Evolutionary conservation across 768 basidiomycete genomes (phyloP), one percentile per base, ranked within the genome.

Genomic region (Rhodocollybia butyracea): DNA sequence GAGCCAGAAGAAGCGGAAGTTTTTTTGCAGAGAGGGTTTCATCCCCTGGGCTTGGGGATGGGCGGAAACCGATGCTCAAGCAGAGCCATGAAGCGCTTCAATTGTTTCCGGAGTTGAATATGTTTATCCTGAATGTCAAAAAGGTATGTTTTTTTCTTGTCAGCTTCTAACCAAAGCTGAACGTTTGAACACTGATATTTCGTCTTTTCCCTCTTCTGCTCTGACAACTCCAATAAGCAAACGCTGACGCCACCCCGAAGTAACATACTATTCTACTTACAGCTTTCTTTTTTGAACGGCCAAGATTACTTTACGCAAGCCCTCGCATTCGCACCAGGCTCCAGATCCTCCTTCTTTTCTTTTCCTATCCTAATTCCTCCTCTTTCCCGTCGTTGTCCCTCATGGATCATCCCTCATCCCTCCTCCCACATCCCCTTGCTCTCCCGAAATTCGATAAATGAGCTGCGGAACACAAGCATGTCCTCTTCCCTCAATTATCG

Each of bases 201-300:
- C n/a, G n/a, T n/a, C n/a, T n/a, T n/a, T n/a, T n/a, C n/a, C n/a
- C 26, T 34, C 21, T 60, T 31, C 34, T 39, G 12, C 19, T n/a
- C 17, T 32, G 30, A 3, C 55, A 89, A 88, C 91, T 94, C 64
- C 88, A 93, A 63, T 65, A 79, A 36, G 93, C 91, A 6, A 96
- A 92, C 64, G 78, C 86, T 6, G 93, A 96, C 68, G 94, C 94
- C 2, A 89, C 88, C 57, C 80, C 96, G 48, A 96, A 96, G 77
- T 96, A 97, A 66, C 94, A 95, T 65, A 80, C 90, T 27, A 96
- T 95, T 93, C 0, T 84, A 89, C 0, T 74, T 98, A 8, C 88
- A 90, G 1, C 76, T 88, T 60, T 78, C 86, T 2, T 57, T 58
- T 10, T 5, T 11, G 4, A 11, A 46, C 12, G 34, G 24, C 13